Conservation (phyloP, 129 eudicot genomes). For the Logfia minima region DNA sequence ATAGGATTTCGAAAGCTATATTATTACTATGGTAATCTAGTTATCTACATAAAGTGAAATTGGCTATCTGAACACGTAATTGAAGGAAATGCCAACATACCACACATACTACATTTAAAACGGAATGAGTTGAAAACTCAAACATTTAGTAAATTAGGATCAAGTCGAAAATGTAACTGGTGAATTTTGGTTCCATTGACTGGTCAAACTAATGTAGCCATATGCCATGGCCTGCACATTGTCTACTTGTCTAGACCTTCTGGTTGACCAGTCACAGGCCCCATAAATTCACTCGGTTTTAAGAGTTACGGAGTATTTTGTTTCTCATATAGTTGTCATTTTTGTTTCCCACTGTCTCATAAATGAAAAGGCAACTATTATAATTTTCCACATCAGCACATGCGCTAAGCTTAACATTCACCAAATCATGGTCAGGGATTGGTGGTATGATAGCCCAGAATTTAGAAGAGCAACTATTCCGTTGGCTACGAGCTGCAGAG, state of each 20-base stretch:
- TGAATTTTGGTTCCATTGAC: background rate
- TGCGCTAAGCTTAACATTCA: background rate
- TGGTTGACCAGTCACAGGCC: background rate
- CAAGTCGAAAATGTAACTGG: background rate
- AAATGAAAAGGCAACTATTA: background rate
- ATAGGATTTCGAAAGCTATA: background rate
- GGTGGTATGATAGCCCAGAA: constrained; percentile 88
- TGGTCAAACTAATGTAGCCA: background rate
- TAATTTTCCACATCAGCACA: background rate
- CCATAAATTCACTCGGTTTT: background rate
- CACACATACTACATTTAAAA: background rate
- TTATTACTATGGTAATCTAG: no score
- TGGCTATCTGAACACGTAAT: background rate
- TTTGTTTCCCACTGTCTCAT: background rate
- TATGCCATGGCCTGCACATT: background rate
- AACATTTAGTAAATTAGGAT: background rate
- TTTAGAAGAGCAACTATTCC: constrained; percentile 85
- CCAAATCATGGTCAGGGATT: constrained; percentile 52
- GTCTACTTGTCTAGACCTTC: background rate
- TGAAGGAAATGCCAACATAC: background rate
- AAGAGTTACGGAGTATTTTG: background rate
- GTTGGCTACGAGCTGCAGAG: constrained; percentile 98
- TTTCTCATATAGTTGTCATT: background rate
- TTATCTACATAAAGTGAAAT: background rate
- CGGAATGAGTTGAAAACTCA: no score